A percentile compares a stretch with the other conserved stretches of the same genome.
Conservation (phyloP, 2,329 filamentous ascomycete genomes). For the Dactylellina leptospora region DNA sequence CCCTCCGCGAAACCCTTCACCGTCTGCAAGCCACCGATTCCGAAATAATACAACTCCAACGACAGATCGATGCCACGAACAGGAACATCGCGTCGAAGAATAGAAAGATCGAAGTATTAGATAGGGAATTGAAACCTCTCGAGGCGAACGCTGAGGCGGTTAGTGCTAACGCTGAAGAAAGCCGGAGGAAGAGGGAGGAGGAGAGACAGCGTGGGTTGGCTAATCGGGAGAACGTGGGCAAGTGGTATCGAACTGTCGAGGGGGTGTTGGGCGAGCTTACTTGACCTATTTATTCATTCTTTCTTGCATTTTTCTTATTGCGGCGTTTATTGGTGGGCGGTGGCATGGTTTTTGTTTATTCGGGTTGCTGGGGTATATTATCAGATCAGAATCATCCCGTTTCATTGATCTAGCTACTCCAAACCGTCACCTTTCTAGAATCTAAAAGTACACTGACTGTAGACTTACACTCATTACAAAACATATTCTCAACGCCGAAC, state of each 20-base stretch:
- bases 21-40: conserved; percentile 66
- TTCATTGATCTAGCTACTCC: conserved; percentile 6
- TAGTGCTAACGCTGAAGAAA: conserved; percentile 74
- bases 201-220: conserved; percentile 73
- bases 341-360: neutral
- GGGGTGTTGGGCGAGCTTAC: conserved; percentile 53
- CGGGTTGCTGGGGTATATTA: neutral
- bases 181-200: conserved; percentile 72
- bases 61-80: conserved; percentile 71
- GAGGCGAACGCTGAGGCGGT: conserved; percentile 73
- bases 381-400: neutral
- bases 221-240: conserved; percentile 77
- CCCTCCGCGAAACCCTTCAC: conserved; percentile 68
- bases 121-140: conserved; percentile 73
- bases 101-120: conserved; percentile 73
- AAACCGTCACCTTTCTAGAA: neutral
- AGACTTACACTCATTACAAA: neutral
- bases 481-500: conserved; percentile 5
- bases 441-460: conserved; percentile 39
- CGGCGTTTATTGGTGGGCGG: neutral
- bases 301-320: neutral
- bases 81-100: conserved; percentile 71
- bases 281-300: neutral
- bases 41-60: conserved; percentile 68
- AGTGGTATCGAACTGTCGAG: conserved; percentile 79